Base-by-base conservation (phyloP, 2,329 filamentous ascomycete species). In the Trichoderma breve region DNA sequence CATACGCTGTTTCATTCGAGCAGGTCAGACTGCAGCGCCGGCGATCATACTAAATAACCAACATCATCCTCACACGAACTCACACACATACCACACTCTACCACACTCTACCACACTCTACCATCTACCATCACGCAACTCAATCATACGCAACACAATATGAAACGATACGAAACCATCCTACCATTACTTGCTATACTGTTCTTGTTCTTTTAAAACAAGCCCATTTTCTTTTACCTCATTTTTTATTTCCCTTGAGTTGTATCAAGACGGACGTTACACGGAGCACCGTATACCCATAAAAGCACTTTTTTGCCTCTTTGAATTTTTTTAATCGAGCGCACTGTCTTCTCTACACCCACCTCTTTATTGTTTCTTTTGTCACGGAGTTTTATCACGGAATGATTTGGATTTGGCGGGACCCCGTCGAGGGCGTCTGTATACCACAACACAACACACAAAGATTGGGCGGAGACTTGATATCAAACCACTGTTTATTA, bases 1-100 rank as follows among this genome's bases (percentile, higher is more conserved):
- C 92, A 76, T 98, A 98, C 82, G 93, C 93, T 75, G 93, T 92
- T 79, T 94, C 92, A 2, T 97, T 98, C 80, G 95, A 98, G 82
- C 92, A 94, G 75, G 91, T 92, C 72, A 88, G 93, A 73, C 79
- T 85, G 70, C 86, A 88, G 77, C 86, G 88, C 75, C 83, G 88
- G 77, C 82, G 90, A 83, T 87, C 88, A 34, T 84, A 86, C 78
- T 89, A 86, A 79, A 73, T n/a, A 30, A 67, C 39, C 39, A 36
- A 21, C 28, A 43, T n/a, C 28, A 30, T 2, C 39, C 30, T 7
- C 30, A 51, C n/a, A 43, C 15, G 26, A 60, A 64, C 28, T 39
- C 62, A 61, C 28, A 28, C 14, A 34, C 43, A 32, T 43, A 43
- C 39, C 39, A 43, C 18, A 58, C 55, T 30, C 14, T 18, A 51